Evolutionary conservation across 768 basidiomycete species (phyloP).

Genomic region (Xerocomellus intermedius): DNA sequence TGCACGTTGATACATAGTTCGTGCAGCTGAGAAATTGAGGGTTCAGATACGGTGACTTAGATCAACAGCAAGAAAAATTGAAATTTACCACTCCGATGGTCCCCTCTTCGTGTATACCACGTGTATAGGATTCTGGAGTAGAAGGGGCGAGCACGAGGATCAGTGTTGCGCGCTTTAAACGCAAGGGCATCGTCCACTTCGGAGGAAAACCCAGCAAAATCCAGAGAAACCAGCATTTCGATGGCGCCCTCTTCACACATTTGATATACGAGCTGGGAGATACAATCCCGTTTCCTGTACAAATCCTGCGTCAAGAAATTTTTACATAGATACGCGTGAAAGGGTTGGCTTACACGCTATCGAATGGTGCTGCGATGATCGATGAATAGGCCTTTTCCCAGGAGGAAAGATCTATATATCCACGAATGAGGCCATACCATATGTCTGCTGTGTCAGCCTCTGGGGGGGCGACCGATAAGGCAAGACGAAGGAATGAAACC

Average conservation of each 20-base stretch:
- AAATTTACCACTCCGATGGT: constrained; percentile 85
- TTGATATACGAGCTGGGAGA: constrained; percentile 78
- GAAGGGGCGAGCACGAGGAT: constrained; percentile 80
- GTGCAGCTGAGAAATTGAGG: constrained; percentile 59
- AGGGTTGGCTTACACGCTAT: constrained; percentile 64
- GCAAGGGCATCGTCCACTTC: constrained; percentile 87
- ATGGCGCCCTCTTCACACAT: constrained; percentile 92
- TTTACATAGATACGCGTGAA: constrained; percentile 4
- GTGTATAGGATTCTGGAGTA: constrained; percentile 93
- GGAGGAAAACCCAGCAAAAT: constrained; percentile 79
- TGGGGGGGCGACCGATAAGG: constrained; percentile 64
- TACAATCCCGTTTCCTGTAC: constrained; percentile 75
- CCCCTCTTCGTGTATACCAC: constrained; percentile 85
- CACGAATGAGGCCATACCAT: constrained; percentile 78
- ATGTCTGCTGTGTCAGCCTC: constrained; percentile 60
- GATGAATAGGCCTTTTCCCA: constrained; percentile 89
- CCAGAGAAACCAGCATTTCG: constrained; percentile 73
- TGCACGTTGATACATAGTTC: constrained; percentile 91
- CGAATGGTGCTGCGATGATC: constrained; percentile 70
- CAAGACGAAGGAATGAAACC: constrained; percentile 73
- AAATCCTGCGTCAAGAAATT: constrained; percentile 9
- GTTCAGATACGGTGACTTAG: constrained; percentile 20
- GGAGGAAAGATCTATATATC: constrained; percentile 64
- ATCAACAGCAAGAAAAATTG: constrained; percentile 9
- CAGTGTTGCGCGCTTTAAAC: constrained; percentile 92